Conservation (phyloP, 164 flowering plant genomes). For the Piper betle region DNA sequence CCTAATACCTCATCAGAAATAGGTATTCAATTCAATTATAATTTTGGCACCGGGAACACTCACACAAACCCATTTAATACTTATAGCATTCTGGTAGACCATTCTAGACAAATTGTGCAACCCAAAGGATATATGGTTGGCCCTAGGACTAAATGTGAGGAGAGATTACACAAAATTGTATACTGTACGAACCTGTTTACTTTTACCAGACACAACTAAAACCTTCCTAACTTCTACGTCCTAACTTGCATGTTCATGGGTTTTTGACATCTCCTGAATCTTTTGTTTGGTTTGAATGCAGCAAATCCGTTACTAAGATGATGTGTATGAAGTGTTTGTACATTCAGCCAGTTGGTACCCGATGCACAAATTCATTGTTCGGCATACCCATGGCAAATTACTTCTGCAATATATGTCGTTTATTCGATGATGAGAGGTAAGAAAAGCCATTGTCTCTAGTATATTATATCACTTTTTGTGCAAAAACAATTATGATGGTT, state of each 20-base stretch:
- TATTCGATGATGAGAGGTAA: constrained; percentile 81
- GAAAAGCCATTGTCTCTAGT: not conserved
- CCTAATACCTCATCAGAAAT: too few species aligned
- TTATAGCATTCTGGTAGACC: too few species aligned
- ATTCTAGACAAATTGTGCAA: too few species aligned
- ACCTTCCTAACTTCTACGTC: constrained; percentile 4
- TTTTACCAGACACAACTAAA: too few species aligned
- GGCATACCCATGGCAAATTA: constrained; percentile 66
- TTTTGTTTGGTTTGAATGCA: constrained; percentile 15
- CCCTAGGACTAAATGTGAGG: too few species aligned
- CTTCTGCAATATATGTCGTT: constrained; percentile 75
- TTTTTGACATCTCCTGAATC: constrained; percentile 1
- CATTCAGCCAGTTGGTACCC: constrained; percentile 59
- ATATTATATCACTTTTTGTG: not conserved
- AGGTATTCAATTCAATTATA: too few species aligned
- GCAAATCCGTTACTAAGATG: constrained; percentile 65
- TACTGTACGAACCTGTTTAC: too few species aligned
- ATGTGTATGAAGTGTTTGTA: constrained; percentile 90
- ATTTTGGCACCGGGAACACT: too few species aligned
- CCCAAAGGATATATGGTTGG: too few species aligned
- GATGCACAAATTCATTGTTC: constrained; percentile 51
- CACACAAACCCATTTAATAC: too few species aligned
- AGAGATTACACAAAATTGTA: too few species aligned
- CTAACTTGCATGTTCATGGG: constrained; percentile 23
- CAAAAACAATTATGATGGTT: not conserved